Conservation (phyloP, 1,139 yeast species). For the Taphrina deformans region DNA sequence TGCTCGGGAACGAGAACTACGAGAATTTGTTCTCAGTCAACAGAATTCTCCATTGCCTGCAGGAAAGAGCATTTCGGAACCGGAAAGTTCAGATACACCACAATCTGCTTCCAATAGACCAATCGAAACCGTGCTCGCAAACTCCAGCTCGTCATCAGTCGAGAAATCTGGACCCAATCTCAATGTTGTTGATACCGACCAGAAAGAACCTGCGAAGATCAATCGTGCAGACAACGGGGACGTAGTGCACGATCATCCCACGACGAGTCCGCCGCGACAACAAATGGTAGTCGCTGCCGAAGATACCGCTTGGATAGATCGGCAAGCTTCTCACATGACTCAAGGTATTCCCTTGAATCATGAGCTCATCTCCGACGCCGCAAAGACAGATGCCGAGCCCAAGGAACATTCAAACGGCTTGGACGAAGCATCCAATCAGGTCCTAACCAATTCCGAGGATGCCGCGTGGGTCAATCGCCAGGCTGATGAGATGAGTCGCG, state of each 20-base stretch:
- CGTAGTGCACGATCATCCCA: background rate
- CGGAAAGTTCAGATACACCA: background rate
- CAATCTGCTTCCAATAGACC: background rate
- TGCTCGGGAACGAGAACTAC: slow-evolving; percentile 27
- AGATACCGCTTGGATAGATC: background rate
- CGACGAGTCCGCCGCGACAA: background rate
- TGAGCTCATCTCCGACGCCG: background rate
- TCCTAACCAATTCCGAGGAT: background rate
- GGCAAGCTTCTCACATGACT: background rate
- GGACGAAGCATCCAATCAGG: background rate
- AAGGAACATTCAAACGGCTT: background rate
- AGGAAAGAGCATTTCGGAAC: too few relatives aligned
- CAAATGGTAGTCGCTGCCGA: background rate
- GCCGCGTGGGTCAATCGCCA: background rate
- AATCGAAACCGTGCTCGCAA: background rate
- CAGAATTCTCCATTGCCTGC: too few relatives aligned
- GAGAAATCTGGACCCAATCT: background rate
- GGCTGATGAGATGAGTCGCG: background rate
- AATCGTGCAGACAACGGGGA: background rate
- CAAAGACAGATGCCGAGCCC: background rate
- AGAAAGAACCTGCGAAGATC: background rate
- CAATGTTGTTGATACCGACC: background rate
- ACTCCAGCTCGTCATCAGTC: background rate
- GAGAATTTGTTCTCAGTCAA: background rate
- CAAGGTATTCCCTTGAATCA: background rate